These are phyloP conservation scores for Camelina neglecta DNA, from an alignment of 345 rosid genomes.

Conservation along the genomic window DNA sequence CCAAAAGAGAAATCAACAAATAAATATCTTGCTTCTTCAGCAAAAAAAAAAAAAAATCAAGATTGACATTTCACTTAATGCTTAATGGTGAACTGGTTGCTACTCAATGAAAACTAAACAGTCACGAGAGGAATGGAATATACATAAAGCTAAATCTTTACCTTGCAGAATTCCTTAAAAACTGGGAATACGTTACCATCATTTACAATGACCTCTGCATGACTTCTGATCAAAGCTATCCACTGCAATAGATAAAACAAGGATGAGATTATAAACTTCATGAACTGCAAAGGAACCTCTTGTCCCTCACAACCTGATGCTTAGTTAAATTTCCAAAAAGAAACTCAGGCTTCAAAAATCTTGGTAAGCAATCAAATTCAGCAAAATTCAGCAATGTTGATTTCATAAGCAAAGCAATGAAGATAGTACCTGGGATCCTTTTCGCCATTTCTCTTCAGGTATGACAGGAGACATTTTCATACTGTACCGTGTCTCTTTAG, in stretches of 20 bases:
- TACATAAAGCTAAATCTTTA: constrained; percentile 34
- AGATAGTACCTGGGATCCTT: constrained; percentile 84
- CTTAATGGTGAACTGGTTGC: too few relatives aligned
- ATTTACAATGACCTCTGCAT: constrained; percentile 71
- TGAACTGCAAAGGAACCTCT: not conserved
- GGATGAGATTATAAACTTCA: not conserved
- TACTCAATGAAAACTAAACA: not conserved
- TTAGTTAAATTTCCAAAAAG: too few relatives aligned
- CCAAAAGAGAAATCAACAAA: constrained; percentile 13
- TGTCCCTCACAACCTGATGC: constrained; percentile 7
- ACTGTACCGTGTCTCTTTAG: constrained; percentile 71
- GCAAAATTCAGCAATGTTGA: not conserved
- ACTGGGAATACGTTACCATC: constrained; percentile 66
- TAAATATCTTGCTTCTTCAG: constrained; percentile 1
- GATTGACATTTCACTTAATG: not conserved
- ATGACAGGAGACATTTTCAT: constrained; percentile 69
- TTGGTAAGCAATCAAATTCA: not conserved
- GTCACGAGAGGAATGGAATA: not conserved
- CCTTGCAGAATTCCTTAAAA: constrained; percentile 82
- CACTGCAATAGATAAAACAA: constrained; percentile 60
- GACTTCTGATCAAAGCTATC: constrained; percentile 76
- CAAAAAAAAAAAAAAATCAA: constrained; percentile 6
- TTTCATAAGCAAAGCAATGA: constrained; percentile 13
- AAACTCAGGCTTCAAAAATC: not conserved
- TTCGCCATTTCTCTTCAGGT: constrained; percentile 75